Conservation (phyloP, 2,329 filamentous ascomycete species). For the Dactylellina leptospora region DNA sequence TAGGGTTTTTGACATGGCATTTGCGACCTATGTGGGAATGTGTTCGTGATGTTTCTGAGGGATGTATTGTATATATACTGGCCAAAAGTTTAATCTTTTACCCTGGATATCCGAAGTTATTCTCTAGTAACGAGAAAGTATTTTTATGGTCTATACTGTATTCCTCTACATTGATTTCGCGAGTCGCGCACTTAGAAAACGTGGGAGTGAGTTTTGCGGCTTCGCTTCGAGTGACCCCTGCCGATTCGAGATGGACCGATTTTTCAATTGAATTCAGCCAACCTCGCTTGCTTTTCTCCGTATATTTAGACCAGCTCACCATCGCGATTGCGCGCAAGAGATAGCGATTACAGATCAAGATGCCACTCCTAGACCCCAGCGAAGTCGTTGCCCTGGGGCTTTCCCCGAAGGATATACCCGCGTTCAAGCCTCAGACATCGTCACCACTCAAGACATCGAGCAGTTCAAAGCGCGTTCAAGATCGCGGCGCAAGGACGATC, state of each 20-base stretch:
- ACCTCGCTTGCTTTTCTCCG: too few relatives aligned
- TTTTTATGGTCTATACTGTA: too few relatives aligned
- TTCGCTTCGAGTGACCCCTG: too few relatives aligned
- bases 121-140: too few relatives aligned
- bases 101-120: not conserved
- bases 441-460: not conserved
- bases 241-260: too few relatives aligned
- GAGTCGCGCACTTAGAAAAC: too few relatives aligned
- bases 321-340: too few relatives aligned
- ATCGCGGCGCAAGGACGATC: not conserved
- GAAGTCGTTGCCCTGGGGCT: slow-evolving; percentile 41
- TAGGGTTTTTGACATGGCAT: slow-evolving; percentile 13
- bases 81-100: not conserved
- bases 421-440: slow-evolving; percentile 1
- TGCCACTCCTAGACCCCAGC: slow-evolving; percentile 48
- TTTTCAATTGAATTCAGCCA: too few relatives aligned
- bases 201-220: too few relatives aligned
- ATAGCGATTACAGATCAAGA: not conserved
- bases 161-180: too few relatives aligned
- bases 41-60: not conserved
- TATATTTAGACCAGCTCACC: too few relatives aligned
- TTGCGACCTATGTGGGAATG: not conserved
- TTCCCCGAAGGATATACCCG: slow-evolving; percentile 40
- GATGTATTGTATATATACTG: not conserved
- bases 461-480: not conserved